phyloP scores from a whole-genome alignment of 164 flowering plant genomes.

The Liquidambar formosana region DNA sequence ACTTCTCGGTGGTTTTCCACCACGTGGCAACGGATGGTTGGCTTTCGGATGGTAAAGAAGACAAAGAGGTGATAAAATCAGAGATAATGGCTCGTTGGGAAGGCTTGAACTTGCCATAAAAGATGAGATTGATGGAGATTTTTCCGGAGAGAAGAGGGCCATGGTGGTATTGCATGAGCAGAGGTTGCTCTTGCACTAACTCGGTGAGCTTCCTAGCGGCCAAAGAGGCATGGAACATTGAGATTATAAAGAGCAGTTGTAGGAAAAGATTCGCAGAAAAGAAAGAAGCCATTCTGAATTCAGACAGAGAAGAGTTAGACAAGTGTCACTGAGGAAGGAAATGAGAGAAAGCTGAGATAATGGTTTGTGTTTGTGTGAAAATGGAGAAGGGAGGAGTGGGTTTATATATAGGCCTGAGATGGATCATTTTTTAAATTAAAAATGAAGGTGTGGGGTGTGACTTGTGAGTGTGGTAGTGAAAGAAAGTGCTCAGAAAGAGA shows the following conservation, averaged over 20 bases:
- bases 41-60: slow-evolving; percentile 11
- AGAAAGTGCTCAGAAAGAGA: slow-evolving; percentile 24
- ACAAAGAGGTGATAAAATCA: slow-evolving; percentile 58
- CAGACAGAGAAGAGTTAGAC: slow-evolving; percentile 16
- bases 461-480: too few relatives aligned
- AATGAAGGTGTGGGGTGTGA: not conserved
- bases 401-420: too few relatives aligned
- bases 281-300: slow-evolving; percentile 20
- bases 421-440: not conserved
- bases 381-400: too few relatives aligned
- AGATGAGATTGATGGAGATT: slow-evolving; percentile 57
- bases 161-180: slow-evolving; percentile 55
- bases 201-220: slow-evolving; percentile 26
- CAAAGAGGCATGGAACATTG: slow-evolving; percentile 20
- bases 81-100: slow-evolving; percentile 58
- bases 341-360: too few relatives aligned
- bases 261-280: not conserved
- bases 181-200: slow-evolving; percentile 30
- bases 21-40: slow-evolving; percentile 42
- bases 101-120: slow-evolving; percentile 74
- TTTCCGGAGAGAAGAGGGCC: slow-evolving; percentile 67
- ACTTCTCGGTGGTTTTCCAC: slow-evolving; percentile 39
- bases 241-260: slow-evolving; percentile 16
- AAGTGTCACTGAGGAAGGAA: too few relatives aligned
- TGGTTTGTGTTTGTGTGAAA: too few relatives aligned